Conservation (phyloP, 2,329 filamentous ascomycete genomes). For the Elsinoe fawcettii region DNA sequence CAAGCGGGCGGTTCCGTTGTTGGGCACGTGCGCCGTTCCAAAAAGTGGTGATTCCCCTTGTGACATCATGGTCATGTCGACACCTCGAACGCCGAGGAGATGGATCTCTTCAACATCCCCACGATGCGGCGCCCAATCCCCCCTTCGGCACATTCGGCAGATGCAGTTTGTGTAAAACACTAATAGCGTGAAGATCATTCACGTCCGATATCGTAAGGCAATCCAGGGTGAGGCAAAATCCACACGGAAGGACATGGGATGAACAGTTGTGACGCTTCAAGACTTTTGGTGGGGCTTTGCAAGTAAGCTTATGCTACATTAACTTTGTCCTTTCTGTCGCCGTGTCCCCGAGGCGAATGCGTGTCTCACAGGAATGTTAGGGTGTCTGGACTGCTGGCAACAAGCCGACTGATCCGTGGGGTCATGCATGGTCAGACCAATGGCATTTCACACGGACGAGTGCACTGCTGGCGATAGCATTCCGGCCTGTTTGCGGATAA, state of each 20-base stretch:
- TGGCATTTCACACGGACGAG: not conserved
- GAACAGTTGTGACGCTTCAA: not conserved
- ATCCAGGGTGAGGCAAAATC: not conserved
- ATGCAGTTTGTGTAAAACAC: not conserved
- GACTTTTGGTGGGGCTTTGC: not conserved
- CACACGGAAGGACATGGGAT: not conserved
- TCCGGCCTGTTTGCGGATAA: not conserved
- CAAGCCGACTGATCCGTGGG: not conserved
- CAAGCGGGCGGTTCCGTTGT: not conserved
- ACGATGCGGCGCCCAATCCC: not conserved
- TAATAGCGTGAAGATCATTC: not conserved
- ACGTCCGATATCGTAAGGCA: not conserved
- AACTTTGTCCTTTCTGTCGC: constrained; percentile 1
- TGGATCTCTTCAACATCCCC: not conserved
- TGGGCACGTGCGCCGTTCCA: not conserved
- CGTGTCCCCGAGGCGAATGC: not conserved
- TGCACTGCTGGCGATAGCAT: not conserved
- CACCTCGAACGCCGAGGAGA: not conserved
- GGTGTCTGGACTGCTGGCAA: not conserved
- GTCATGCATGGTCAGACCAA: not conserved
- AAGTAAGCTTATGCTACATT: constrained; percentile 12
- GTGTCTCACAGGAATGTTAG: not conserved
- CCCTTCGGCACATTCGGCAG: not conserved
- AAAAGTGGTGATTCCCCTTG: not conserved
- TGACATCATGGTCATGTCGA: not conserved